Evolutionary conservation across 2,329 filamentous ascomycete genomes (phyloP).

Genomic region (Aspergillus ruber): DNA sequence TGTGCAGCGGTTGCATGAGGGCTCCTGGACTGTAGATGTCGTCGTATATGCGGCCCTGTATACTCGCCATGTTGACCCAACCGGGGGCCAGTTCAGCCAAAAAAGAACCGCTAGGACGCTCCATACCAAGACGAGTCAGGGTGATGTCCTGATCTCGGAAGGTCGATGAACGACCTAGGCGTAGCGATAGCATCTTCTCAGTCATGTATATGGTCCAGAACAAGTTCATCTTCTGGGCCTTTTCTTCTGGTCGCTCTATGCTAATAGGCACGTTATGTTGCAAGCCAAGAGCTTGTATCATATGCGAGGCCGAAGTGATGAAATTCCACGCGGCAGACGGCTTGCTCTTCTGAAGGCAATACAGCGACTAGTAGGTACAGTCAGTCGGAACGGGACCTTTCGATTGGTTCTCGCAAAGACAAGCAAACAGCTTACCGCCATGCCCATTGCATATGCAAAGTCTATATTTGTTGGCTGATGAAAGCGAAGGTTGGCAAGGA

Average conservation of each 20-base stretch:
- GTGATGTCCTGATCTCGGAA: conserved; percentile 10
- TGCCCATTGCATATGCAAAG: conserved; percentile 8
- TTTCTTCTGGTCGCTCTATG: background rate
- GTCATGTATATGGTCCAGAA: conserved; percentile 6
- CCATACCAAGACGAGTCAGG: background rate
- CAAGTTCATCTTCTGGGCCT: conserved; percentile 2
- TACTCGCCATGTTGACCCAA: conserved; percentile 6
- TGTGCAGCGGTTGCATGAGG: conserved; percentile 5
- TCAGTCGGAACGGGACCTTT: background rate
- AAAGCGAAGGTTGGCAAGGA: conserved; percentile 7
- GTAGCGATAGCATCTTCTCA: conserved; percentile 7
- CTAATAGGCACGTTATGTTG: conserved; percentile 2
- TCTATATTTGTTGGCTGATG: conserved; percentile 5
- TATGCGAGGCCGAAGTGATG: conserved; percentile 8
- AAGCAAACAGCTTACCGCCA: conserved; percentile 6
- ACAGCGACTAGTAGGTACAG: background rate
- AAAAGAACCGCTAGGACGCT: background rate
- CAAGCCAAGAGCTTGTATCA: conserved; percentile 6
- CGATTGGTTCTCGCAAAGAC: background rate
- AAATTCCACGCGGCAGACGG: conserved; percentile 8
- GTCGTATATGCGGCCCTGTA: conserved; percentile 10
- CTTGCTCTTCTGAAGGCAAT: background rate
- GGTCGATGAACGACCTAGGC: conserved; percentile 7
- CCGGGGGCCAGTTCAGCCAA: conserved; percentile 1
- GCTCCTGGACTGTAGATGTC: conserved; percentile 10